Conservation (phyloP, 75 land plant genomes). For the Gnetum montanum region DNA sequence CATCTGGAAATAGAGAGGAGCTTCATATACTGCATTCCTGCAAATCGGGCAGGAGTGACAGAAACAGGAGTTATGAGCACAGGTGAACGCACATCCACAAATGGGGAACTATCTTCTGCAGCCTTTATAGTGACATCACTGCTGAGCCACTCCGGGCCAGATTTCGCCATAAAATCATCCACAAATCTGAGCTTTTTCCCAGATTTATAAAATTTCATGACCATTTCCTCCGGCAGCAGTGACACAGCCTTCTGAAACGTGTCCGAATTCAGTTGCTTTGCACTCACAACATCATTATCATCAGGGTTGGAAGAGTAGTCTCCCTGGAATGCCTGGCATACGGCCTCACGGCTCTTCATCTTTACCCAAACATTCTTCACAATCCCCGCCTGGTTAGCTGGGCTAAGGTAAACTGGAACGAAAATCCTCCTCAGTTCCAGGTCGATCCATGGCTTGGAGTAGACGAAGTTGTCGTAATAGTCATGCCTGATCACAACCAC, state of each 20-base stretch:
- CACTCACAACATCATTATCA: background rate
- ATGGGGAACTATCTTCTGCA: constrained; percentile 12
- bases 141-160: constrained; percentile 22
- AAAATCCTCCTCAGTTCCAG: constrained; percentile 10
- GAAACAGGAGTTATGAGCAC: constrained; percentile 15
- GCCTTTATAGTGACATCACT: constrained; percentile 24
- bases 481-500: constrained; percentile 24
- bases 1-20: constrained; percentile 29
- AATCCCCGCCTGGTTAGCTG: constrained; percentile 3
- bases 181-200: constrained; percentile 32
- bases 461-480: constrained; percentile 26
- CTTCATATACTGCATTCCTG: constrained; percentile 42
- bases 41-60: constrained; percentile 24
- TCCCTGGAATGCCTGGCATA: background rate
- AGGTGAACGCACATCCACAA: constrained; percentile 24
- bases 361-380: constrained; percentile 36
- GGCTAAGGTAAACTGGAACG: constrained; percentile 15
- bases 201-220: constrained; percentile 13
- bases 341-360: constrained; percentile 29
- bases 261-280: constrained; percentile 14
- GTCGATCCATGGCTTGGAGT: constrained; percentile 45
- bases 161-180: constrained; percentile 13
- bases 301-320: background rate
- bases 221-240: constrained; percentile 14
- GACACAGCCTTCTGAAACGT: constrained; percentile 25